A percentile compares a stretch with the other conserved stretches of the same genome.
Evolutionary conservation across 108 stramenopile genomes (phyloP).

Genomic region (Nannochloropsis gaditana): DNA sequence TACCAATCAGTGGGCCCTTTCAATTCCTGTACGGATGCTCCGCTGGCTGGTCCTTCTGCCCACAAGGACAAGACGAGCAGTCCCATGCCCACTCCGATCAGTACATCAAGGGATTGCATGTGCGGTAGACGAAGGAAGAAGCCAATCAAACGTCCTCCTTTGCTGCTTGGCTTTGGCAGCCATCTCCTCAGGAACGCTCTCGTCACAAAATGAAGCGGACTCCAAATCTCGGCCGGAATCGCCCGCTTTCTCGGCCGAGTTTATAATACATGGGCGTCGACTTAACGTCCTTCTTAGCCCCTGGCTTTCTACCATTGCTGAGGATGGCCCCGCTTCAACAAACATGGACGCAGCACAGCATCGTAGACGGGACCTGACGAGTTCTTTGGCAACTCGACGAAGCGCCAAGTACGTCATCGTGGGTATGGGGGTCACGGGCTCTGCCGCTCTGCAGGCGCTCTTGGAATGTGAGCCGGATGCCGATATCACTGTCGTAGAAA

Average conservation of each 20-base stretch:
- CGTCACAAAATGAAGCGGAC: background rate
- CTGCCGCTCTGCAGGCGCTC: conserved; percentile 31
- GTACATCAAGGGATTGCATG: background rate
- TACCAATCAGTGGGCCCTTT: no score
- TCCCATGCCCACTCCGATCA: background rate
- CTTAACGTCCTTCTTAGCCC: background rate
- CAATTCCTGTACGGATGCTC: no score
- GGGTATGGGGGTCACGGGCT: conserved; percentile 38
- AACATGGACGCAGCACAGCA: background rate
- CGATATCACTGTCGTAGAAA: conserved; percentile 33
- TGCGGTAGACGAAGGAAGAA: background rate
- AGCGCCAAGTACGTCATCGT: conserved; percentile 33
- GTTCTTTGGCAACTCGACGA: background rate
- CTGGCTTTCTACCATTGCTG: background rate
- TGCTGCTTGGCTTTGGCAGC: conserved; percentile 13
- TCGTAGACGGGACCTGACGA: background rate
- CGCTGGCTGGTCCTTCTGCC: no score
- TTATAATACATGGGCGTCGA: background rate
- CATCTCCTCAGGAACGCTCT: background rate
- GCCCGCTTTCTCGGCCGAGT: background rate
- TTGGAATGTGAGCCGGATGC: conserved; percentile 24
- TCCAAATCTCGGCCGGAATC: background rate
- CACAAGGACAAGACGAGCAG: no score
- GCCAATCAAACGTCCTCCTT: background rate
- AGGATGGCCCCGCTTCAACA: background rate